Evolutionary conservation across 805 yeast species (phyloP), one percentile per base, ranked within the genome.

Genomic region (Pichia phayaonensis): DNA sequence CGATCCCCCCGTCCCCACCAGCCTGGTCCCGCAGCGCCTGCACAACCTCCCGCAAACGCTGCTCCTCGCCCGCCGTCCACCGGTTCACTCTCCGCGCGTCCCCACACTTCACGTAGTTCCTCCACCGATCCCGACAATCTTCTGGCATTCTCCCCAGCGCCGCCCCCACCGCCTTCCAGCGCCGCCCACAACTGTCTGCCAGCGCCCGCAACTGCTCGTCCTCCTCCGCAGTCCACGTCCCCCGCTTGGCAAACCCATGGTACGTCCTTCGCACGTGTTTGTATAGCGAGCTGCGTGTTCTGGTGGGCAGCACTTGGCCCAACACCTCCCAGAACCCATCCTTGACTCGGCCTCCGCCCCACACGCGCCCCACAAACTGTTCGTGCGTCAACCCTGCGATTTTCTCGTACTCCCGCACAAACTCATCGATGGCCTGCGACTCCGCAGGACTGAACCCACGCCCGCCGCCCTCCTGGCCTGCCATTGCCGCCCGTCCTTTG

Each of bases 91-190:
- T 80, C 56, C 97, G 74, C 49, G 79, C 79, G 18, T 73, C 73
- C 23, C 97, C 97, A 71, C 97, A 92, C 66, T 90, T 90, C 55
- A 90, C 86, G 63, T 90, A 92, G 64, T 92, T 92, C 66, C 98
- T 76, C 96, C 96, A 92, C 59, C 98, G 75, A 65, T 92, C 98
- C 59, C 98, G 77, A 66, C 97, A 90, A 68, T 92, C 98, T 62
- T 92, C 98, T 0, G 98, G 97, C 98, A 92, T 92, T 60, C 98
- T 74, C 15, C 86, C 88, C 79, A 92, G 73, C 8, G 72, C 71
- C 48, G 76, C 76, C 8, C 97, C 97, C 53, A 92, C 86, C 40
- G 74, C 72, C 58, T 88, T 88, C 98, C 98, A 92, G 61, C 86
- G 89, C 18, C 94, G 89, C 52, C 83, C 88, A 57, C 80, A 77